phyloP scores from a whole-genome alignment of 257 asterid species.

The Misopates orontium region DNA sequence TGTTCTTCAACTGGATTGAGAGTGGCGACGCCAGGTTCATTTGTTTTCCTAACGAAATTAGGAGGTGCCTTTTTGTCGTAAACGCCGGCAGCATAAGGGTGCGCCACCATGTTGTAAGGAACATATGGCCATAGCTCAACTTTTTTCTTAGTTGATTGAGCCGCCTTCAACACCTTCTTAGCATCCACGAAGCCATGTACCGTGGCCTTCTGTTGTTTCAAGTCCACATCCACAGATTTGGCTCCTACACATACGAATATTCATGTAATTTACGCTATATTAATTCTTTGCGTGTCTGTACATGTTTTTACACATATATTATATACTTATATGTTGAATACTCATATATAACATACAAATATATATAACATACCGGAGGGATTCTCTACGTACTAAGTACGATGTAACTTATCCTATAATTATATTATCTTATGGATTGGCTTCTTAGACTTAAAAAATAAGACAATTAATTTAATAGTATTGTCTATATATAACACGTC shows the following conservation, averaged over 20 bases:
- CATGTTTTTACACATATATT: too few relatives aligned
- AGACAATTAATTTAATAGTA: too few relatives aligned
- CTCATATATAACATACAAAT: too few relatives aligned
- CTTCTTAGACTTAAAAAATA: not conserved
- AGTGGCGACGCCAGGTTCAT: conserved; percentile 70
- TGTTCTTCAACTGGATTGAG: conserved; percentile 76
- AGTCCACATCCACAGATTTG: conserved; percentile 67
- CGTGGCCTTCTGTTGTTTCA: conserved; percentile 84
- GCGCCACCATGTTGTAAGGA: conserved; percentile 67
- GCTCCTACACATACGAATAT: conserved; percentile 55
- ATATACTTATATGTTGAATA: too few relatives aligned
- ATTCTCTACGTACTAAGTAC: too few relatives aligned
- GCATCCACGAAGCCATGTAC: conserved; percentile 78
- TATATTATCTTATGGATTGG: too few relatives aligned
- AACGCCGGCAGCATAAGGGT: conserved; percentile 76
- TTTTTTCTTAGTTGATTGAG: conserved; percentile 60
- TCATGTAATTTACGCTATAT: too few relatives aligned
- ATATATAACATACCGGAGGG: too few relatives aligned
- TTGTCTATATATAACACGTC: too few relatives aligned
- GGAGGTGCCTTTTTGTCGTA: conserved; percentile 94
- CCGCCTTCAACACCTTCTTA: conserved; percentile 73
- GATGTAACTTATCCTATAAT: too few relatives aligned
- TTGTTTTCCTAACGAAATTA: conserved; percentile 57
- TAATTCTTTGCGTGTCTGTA: too few relatives aligned
- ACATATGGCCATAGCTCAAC: conserved; percentile 89